Conservation (phyloP, 2,329 filamentous ascomycete species). For the Tolypocladium tropicale region DNA sequence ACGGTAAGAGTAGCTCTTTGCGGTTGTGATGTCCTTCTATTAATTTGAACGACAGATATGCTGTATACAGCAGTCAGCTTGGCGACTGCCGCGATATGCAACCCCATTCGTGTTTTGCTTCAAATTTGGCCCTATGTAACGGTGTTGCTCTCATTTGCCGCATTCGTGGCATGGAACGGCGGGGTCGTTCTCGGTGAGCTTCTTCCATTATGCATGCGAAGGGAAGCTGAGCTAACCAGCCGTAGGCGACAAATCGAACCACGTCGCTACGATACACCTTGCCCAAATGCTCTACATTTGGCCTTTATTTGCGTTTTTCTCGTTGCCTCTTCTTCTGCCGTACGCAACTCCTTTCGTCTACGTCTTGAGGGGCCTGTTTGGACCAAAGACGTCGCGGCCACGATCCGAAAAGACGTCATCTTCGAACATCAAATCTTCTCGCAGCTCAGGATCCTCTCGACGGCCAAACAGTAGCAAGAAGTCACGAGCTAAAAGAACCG, state of each 20-base stretch:
- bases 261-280: constrained; percentile 78
- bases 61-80: constrained; percentile 53
- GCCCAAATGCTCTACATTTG: constrained; percentile 94
- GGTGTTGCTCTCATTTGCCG: constrained; percentile 56
- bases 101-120: constrained; percentile 32
- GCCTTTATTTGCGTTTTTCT: constrained; percentile 86
- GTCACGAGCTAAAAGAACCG: no score
- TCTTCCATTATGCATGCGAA: background rate
- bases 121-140: constrained; percentile 49
- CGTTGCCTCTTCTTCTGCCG: constrained; percentile 62
- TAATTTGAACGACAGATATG: constrained; percentile 31
- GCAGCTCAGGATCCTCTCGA: background rate
- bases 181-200: constrained; percentile 75
- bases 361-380: background rate
- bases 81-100: constrained; percentile 42
- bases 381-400: background rate
- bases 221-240: background rate
- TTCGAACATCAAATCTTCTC: background rate
- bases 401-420: background rate
- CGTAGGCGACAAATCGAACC: constrained; percentile 84
- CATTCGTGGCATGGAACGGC: constrained; percentile 78
- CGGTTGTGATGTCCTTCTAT: constrained; percentile 3
- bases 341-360: constrained; percentile 26
- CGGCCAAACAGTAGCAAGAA: background rate
- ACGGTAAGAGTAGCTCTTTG: constrained; percentile 30